Conservation (phyloP, 1,139 yeast species). For the Geotrichum aggregatum region DNA sequence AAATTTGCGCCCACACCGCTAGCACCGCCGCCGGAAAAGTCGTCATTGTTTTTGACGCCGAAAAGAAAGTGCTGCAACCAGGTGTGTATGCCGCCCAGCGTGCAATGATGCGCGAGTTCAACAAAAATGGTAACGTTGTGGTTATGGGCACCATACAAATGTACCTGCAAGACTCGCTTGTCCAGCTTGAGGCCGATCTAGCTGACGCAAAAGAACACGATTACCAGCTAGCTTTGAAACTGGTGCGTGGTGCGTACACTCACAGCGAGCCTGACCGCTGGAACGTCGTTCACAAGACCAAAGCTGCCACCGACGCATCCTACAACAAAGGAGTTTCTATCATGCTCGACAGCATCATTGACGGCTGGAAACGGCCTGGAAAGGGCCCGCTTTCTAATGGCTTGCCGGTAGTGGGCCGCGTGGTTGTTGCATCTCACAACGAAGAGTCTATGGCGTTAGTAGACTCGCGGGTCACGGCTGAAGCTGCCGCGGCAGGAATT, state of each 20-base stretch:
- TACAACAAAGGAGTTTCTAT: constrained; percentile 68
- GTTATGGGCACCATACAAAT: constrained; percentile 92
- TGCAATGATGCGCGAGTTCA: constrained; percentile 69
- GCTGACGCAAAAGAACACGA: constrained; percentile 54
- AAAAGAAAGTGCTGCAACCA: constrained; percentile 77
- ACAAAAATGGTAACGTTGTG: constrained; percentile 55
- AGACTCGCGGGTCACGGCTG: constrained; percentile 48
- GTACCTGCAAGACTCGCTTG: constrained; percentile 72
- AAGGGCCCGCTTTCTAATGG: constrained; percentile 25
- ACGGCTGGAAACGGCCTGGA: constrained; percentile 45
- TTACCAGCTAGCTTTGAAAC: constrained; percentile 79
- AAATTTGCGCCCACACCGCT: constrained; percentile 61
- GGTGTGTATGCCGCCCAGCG: constrained; percentile 92
- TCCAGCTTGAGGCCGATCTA: constrained; percentile 60
- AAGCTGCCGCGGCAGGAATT: constrained; percentile 29
- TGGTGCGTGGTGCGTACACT: constrained; percentile 96
- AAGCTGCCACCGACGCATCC: constrained; percentile 70
- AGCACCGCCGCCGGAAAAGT: constrained; percentile 67
- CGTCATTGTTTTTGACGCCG: constrained; percentile 88
- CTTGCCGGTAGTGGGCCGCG: constrained; percentile 58
- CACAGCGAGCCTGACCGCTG: constrained; percentile 77
- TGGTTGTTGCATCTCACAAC: constrained; percentile 92
- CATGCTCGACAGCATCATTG: constrained; percentile 58
- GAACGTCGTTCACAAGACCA: constrained; percentile 65
- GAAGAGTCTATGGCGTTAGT: constrained; percentile 71